A percentile compares a stretch with the other conserved stretches of the same genome.
phyloP scores from a whole-genome alignment of 2,329 filamentous ascomycete species.

The Talaromyces atroroseus region DNA sequence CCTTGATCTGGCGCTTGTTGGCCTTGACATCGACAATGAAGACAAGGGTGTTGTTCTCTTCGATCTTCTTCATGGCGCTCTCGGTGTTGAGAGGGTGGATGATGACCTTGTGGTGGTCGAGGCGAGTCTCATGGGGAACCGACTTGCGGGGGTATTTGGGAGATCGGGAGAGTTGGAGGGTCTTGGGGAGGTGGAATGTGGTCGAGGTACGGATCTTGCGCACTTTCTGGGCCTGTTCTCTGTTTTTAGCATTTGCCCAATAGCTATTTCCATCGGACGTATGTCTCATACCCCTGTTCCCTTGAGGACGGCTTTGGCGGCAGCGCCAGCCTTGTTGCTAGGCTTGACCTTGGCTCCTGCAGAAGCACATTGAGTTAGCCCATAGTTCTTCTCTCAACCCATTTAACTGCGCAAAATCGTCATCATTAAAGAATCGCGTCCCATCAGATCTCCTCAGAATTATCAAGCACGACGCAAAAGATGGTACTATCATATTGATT shows the following conservation, averaged over 20 bases:
- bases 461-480: constrained; percentile 4
- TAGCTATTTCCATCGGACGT: neutral
- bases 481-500: neutral
- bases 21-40: constrained; percentile 96
- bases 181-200: constrained; percentile 97
- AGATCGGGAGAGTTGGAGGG: constrained; percentile 78
- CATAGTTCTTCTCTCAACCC: neutral
- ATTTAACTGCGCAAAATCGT: neutral
- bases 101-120: constrained; percentile 97
- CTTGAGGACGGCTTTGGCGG: constrained; percentile 93
- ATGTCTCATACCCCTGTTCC: constrained; percentile 81
- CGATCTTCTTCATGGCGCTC: constrained; percentile 99
- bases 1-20: constrained; percentile 99
- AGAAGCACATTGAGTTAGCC: constrained; percentile 6
- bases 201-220: constrained; percentile 88
- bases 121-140: constrained; percentile 78
- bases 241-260: constrained; percentile 16
- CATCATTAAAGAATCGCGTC: neutral
- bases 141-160: constrained; percentile 98
- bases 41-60: constrained; percentile 99
- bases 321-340: constrained; percentile 73
- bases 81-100: constrained; percentile 99
- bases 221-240: constrained; percentile 76
- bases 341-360: constrained; percentile 30
- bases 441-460: constrained; percentile 6